A percentile compares a stretch with the other conserved stretches of the same genome.
These are phyloP conservation scores for Biscutella laevigata DNA, from an alignment of 441 rosid genomes.

Conservation along the genomic window DNA sequence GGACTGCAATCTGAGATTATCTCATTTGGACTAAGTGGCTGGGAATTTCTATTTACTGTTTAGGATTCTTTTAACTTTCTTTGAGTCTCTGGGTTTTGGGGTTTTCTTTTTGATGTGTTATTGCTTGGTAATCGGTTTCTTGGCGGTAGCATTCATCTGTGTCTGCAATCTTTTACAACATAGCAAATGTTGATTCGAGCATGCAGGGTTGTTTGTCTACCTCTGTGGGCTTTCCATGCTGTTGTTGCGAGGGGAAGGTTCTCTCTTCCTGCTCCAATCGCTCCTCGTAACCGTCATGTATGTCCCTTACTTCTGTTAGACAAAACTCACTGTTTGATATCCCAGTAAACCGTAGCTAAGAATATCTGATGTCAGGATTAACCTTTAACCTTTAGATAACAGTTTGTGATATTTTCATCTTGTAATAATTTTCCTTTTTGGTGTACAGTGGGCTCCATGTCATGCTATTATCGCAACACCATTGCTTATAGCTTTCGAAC, in stretches of 20 bases:
- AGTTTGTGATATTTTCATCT: conserved; percentile 2
- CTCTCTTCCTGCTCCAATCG: conserved; percentile 90
- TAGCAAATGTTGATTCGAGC: conserved; percentile 7
- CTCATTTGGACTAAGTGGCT: not conserved
- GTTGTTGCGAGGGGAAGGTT: conserved; percentile 91
- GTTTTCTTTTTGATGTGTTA: not conserved
- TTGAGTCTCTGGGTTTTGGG: not conserved
- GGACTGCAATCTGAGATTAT: not conserved
- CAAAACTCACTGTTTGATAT: not conserved
- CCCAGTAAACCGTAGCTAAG: not conserved
- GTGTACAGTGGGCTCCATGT: conserved; percentile 98
- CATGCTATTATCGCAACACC: conserved; percentile 92
- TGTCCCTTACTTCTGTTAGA: conserved; percentile 18
- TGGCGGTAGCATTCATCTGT: not conserved
- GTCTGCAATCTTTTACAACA: not conserved
- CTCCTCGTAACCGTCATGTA: conserved; percentile 88
- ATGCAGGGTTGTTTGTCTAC: conserved; percentile 73
- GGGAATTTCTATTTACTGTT: not conserved
- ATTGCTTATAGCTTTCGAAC: conserved; percentile 81
- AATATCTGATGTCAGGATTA: not conserved
- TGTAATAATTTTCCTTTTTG: conserved; percentile 23
- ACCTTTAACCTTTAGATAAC: not conserved
- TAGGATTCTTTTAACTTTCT: conserved; percentile 12
- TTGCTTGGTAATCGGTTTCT: not conserved
- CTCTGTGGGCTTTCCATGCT: conserved; percentile 87